Base-by-base conservation (phyloP, 2,329 filamentous ascomycete species). In the Coniochaeta pulveracea region DNA sequence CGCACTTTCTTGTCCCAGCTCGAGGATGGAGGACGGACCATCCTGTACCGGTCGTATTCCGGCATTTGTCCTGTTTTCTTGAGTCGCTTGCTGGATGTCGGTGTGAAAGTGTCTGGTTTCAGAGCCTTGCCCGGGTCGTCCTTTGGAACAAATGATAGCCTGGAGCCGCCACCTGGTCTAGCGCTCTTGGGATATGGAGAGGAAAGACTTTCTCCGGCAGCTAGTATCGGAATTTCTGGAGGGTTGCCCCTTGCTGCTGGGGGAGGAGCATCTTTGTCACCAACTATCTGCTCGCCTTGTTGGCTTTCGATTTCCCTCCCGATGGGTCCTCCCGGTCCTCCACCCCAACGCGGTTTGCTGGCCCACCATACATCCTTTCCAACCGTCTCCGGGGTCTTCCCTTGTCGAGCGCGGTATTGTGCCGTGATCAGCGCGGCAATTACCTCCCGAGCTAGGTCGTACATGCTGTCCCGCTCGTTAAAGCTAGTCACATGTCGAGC, bases 321-420 rank as follows among this genome's bases (percentile, higher is more conserved):
- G 40, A 79, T 77, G 3, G 72, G 69, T 0, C 75, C 75, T 19
- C 75, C 75, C 7, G 65, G 47, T 3, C 72, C 74, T 29, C 75
- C 75, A 33, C 75, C 75, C 75, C 75, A 80, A 36, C 75, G 66
- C 21, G 61, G 68, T 43, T 62, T 64, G 6, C 61, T 65, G 1
- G 72, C 63, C 75, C 75, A 80, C 75, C 75, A 80, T 38, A 66
- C 57, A 12, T 60, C 66, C 34, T 74, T 62, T 2, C 74, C 75
- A 36, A 76, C 64, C 1, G 68, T 61, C 33, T 59, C 61, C 50
- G 80, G 76, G 0, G 52, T 52, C 36, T 63, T 68, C 19, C 69
- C 69, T 41, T 77, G 64, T 10, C 75, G 69, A 9, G 66, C 61
- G 12, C 76, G 69, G 40, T 79, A 73, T 47, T 81, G 76, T 0